Evolutionary conservation across 768 basidiomycete genomes (phyloP), one percentile per base, ranked within the genome.

Genomic region (Mycena leptocephala): DNA sequence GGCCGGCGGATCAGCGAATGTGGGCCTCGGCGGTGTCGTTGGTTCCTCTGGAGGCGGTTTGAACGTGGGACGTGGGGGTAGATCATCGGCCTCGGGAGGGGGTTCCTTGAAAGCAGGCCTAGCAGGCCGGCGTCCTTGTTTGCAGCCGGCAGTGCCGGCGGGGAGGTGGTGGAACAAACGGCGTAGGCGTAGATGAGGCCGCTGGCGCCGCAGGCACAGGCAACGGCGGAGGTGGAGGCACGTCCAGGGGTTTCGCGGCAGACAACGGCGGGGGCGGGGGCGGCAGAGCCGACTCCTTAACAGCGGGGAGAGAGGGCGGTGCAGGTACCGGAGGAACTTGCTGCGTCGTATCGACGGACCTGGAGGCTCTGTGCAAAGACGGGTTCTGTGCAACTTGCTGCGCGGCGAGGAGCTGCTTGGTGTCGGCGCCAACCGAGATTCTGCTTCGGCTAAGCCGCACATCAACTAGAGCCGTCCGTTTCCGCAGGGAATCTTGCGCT

Each of bases 391-490:
- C 91, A 53, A 89, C 87, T 77, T 93, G 91, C 81, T 96, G 93
- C 41, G 92, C 93, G 18, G 92, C 92, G 22, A 96, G 89, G 18
- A 95, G 86, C 74, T 96, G 93, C 75, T 92, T 89, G 3, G 92
- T 86, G 76, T 96, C 94, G 5, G 90, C 90, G 30, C 93, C 94
- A 4, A 91, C 89, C 3, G 95, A 94, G 68, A 98, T 92, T 70
- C 90, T 90, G 78, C 92, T 92, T 76, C 97, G 90, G 78, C 94
- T 96, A 83, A 96, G 89, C 59, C 97, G 94, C 93, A 97, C 94
- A 83, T 98, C 97, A 58, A 97, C 86, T 0, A 94, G 93, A 0
- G 95, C 94, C 3, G 97, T 98, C 68, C 95, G 95, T 81, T 97
- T 97, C 51, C 97, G 90, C 28, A 93, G 81, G 96, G 97, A 56